Conservation (phyloP, 768 basidiomycete genomes). For the Agaricus subrufescens region DNA sequence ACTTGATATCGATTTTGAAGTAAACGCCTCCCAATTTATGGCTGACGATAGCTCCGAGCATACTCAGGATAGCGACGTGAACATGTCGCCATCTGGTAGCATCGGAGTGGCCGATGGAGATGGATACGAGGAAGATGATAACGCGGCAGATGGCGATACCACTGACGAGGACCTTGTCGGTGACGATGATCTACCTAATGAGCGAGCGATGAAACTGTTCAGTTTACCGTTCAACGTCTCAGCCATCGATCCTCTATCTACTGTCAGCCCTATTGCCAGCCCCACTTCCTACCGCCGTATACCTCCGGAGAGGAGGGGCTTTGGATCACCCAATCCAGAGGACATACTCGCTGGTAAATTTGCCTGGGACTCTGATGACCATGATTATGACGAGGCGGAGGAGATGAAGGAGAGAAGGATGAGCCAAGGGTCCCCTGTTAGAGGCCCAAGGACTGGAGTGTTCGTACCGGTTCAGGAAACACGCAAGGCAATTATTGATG, state of each 20-base stretch:
- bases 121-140: constrained; percentile 43
- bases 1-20: constrained; percentile 69
- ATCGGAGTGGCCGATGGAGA: constrained; percentile 39
- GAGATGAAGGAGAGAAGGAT: constrained; percentile 14
- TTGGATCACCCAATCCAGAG: constrained; percentile 47
- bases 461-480: constrained; percentile 33
- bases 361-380: constrained; percentile 48
- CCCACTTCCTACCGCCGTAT: constrained; percentile 30
- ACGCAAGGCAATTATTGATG: constrained; percentile 43
- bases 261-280: constrained; percentile 54
- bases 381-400: constrained; percentile 27
- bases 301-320: constrained; percentile 12
- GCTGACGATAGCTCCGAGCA: constrained; percentile 45
- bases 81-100: constrained; percentile 24
- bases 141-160: constrained; percentile 64
- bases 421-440: constrained; percentile 22
- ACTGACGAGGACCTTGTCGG: constrained; percentile 86
- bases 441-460: constrained; percentile 33
- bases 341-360: constrained; percentile 65
- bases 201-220: constrained; percentile 71
- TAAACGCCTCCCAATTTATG: constrained; percentile 46
- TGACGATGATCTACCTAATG: constrained; percentile 65
- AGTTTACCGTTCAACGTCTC: constrained; percentile 58
- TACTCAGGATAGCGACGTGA: constrained; percentile 44
- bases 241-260: constrained; percentile 73